phyloP scores from a whole-genome alignment of 2,329 filamentous ascomycete genomes.

The Verticillium klebahnii region DNA sequence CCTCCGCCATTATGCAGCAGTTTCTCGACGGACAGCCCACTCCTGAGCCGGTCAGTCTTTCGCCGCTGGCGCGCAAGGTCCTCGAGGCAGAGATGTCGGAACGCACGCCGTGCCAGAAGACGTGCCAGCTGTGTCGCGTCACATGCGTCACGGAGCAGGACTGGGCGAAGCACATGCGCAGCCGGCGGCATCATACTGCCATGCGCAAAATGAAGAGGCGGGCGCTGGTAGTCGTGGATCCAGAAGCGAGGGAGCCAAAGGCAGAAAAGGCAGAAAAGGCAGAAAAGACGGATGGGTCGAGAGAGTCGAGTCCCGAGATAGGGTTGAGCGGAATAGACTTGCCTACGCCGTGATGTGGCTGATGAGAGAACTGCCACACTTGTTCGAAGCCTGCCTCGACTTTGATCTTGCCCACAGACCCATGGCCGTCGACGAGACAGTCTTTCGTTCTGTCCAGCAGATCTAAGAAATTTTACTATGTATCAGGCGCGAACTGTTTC shows the following conservation, averaged over 20 bases:
- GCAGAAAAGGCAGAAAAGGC: not conserved
- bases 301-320: not conserved
- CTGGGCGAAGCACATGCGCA: constrained; percentile 34
- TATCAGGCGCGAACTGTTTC: too few relatives aligned
- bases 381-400: too few relatives aligned
- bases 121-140: constrained; percentile 70
- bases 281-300: not conserved
- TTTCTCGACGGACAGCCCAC: constrained; percentile 59
- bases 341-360: not conserved
- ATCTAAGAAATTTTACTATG: too few relatives aligned
- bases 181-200: constrained; percentile 27
- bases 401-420: too few relatives aligned
- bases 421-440: too few relatives aligned
- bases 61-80: constrained; percentile 44
- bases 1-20: constrained; percentile 51
- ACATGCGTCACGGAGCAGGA: constrained; percentile 52
- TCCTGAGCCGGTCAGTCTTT: constrained; percentile 44
- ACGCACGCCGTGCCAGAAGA: constrained; percentile 53
- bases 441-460: too few relatives aligned
- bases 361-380: too few relatives aligned
- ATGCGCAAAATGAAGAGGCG: constrained; percentile 30
- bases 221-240: constrained; percentile 26
- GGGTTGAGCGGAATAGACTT: not conserved
- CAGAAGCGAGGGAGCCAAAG: not conserved
- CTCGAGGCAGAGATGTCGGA: constrained; percentile 48